These are phyloP conservation scores for Vaccinium corymbosum DNA, from an alignment of 148 eudicot species.

Conservation along the genomic window DNA sequence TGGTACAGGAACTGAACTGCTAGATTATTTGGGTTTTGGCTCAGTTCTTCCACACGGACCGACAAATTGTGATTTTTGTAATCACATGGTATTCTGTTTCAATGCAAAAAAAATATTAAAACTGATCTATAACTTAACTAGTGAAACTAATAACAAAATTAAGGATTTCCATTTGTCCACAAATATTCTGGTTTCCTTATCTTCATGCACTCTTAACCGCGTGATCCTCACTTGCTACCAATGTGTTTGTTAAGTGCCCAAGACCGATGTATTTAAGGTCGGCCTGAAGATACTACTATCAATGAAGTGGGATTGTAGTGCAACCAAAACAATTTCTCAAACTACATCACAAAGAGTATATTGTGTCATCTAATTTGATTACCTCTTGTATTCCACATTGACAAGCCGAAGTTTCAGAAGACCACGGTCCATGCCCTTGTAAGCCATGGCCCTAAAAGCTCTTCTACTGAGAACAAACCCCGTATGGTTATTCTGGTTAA, in stretches of 20 bases:
- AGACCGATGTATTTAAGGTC: too few relatives aligned
- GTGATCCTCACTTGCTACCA: not conserved
- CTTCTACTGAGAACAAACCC: conserved; percentile 65
- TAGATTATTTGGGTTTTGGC: conserved; percentile 58
- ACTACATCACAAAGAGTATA: not conserved
- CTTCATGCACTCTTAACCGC: not conserved
- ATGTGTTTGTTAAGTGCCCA: not conserved
- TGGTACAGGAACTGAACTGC: conserved; percentile 68
- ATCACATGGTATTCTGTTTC: conserved; percentile 69
- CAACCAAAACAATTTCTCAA: not conserved
- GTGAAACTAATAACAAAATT: not conserved
- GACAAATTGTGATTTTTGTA: conserved; percentile 61
- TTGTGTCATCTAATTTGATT: not conserved
- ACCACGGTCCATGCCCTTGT: conserved; percentile 42
- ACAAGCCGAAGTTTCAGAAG: conserved; percentile 45
- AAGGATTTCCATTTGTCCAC: not conserved
- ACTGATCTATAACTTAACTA: not conserved
- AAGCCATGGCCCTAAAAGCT: conserved; percentile 79
- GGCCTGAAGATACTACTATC: too few relatives aligned
- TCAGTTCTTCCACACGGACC: conserved; percentile 64
- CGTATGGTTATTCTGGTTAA: conserved; percentile 40
- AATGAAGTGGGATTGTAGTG: not conserved
- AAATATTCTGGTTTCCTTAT: not conserved
- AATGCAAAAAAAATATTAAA: not conserved
- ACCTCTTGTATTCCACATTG: conserved; percentile 63